These are phyloP conservation scores for Stromatinia cepivora DNA, from an alignment of 2,329 filamentous ascomycete species.

Conservation along the genomic window DNA sequence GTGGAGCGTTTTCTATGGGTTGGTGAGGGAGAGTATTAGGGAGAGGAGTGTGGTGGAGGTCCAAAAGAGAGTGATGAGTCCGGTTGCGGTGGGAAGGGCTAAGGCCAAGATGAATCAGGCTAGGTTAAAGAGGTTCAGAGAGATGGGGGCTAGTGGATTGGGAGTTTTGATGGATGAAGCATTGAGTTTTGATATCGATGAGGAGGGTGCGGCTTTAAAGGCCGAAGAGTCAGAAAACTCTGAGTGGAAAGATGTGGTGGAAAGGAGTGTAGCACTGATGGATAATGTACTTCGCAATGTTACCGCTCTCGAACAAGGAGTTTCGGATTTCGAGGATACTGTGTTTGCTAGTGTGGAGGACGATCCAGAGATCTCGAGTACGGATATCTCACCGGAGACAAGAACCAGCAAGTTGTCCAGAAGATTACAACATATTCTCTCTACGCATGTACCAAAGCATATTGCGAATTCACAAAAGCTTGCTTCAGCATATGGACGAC, in stretches of 20 bases:
- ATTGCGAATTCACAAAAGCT: constrained; percentile 55
- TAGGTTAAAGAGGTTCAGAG: constrained; percentile 68
- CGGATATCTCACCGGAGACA: constrained; percentile 38
- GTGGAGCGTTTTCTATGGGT: constrained; percentile 73
- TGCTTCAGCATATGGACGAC: constrained; percentile 69
- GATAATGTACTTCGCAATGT: constrained; percentile 78
- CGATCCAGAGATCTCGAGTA: constrained; percentile 57
- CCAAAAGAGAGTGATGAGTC: constrained; percentile 71
- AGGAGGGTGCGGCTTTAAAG: constrained; percentile 53
- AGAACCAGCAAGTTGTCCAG: constrained; percentile 60
- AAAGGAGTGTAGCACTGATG: constrained; percentile 80
- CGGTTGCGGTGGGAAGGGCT: constrained; percentile 71
- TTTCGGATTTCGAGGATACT: constrained; percentile 64
- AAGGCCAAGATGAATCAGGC: constrained; percentile 75
- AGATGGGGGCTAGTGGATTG: constrained; percentile 81
- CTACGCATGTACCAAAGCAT: constrained; percentile 68
- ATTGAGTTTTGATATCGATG: constrained; percentile 64
- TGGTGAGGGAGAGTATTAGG: constrained; percentile 73
- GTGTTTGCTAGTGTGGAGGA: constrained; percentile 64
- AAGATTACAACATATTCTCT: constrained; percentile 68
- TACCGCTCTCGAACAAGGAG: constrained; percentile 60
- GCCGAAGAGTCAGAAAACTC: constrained; percentile 45
- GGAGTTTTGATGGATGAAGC: constrained; percentile 88
- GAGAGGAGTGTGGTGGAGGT: constrained; percentile 72
- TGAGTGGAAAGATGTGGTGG: constrained; percentile 73